Percentiles rank a stretch among this genome's conserved stretches.
Conservation (phyloP, 73 alveolate species). For the Blepharisma stoltei region DNA sequence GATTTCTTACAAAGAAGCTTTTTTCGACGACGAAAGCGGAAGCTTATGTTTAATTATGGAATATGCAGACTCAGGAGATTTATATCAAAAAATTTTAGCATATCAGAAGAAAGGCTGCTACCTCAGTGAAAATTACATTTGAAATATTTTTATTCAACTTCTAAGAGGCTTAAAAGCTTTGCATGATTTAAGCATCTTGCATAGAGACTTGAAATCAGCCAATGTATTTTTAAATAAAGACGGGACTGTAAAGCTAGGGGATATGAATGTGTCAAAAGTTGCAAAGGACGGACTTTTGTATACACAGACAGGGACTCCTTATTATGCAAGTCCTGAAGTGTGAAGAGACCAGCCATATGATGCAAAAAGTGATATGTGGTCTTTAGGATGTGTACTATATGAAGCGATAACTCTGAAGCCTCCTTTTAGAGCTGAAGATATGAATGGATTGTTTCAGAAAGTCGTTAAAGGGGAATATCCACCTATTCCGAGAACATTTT, state of each 20-base stretch:
- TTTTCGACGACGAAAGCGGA: constrained; percentile 35
- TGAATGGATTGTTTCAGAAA: constrained; percentile 24
- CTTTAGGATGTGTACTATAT: no score
- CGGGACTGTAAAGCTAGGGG: constrained; percentile 29
- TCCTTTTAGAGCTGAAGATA: constrained; percentile 23
- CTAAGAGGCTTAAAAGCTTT: no score
- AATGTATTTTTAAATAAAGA: constrained; percentile 29
- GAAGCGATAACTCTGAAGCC: neutral
- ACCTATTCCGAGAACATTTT: constrained; percentile 4
- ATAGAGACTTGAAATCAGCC: constrained; percentile 9
- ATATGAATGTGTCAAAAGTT: constrained; percentile 30
- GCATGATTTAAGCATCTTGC: no score
- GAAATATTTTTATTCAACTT: constrained; percentile 18
- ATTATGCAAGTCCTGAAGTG: constrained; percentile 80
- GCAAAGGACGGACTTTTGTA: constrained; percentile 37
- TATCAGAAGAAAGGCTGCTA: constrained; percentile 37
- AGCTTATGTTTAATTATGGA: constrained; percentile 40
- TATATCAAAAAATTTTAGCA: constrained; percentile 47
- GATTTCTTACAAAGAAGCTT: constrained; percentile 57
- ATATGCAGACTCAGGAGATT: constrained; percentile 69
- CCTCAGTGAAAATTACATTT: constrained; percentile 55
- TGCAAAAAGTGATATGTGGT: neutral
- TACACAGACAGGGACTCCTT: constrained; percentile 63
- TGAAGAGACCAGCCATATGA: constrained; percentile 29
- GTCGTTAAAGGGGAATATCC: constrained; percentile 18